These are phyloP conservation scores for Xylaria sp. DNA, from an alignment of 2,329 filamentous ascomycete genomes.

Conservation along the genomic window DNA sequence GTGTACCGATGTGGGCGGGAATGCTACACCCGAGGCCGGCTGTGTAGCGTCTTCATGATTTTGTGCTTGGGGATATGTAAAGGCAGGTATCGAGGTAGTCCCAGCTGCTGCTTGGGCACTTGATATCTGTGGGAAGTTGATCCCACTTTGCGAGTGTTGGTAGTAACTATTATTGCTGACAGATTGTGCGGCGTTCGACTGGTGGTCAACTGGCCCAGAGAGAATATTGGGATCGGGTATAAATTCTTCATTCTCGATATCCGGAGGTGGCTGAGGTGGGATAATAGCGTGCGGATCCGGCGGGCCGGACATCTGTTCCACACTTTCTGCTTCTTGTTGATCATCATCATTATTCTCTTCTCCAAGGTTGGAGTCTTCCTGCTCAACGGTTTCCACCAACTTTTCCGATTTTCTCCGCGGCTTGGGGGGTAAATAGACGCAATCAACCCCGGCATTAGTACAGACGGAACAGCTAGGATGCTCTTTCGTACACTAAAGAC, in stretches of 20 bases:
- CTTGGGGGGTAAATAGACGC: constrained; percentile 48
- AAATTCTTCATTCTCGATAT: constrained; percentile 50
- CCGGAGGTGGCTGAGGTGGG: constrained; percentile 30
- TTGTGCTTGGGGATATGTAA: constrained; percentile 39
- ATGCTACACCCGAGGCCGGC: constrained; percentile 34
- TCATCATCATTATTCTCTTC: constrained; percentile 32
- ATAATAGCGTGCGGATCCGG: constrained; percentile 9
- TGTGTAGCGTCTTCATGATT: constrained; percentile 34
- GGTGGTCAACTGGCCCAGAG: constrained; percentile 44
- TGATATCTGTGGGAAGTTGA: constrained; percentile 39
- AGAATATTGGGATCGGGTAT: constrained; percentile 51
- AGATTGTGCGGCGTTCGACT: constrained; percentile 33
- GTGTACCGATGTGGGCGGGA: constrained; percentile 31
- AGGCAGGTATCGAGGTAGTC: constrained; percentile 23
- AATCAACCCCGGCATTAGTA: constrained; percentile 41
- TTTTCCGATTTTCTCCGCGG: constrained; percentile 47
- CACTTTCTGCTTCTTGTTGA: constrained; percentile 16
- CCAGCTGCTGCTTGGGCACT: constrained; percentile 29
- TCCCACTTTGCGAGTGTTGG: constrained; percentile 34
- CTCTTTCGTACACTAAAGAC: constrained; percentile 50
- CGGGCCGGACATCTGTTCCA: background rate
- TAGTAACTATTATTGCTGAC: constrained; percentile 41
- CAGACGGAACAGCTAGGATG: constrained; percentile 52
- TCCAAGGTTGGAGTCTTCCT: constrained; percentile 38
- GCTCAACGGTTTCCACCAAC: constrained; percentile 37